phyloP scores from a whole-genome alignment of 768 basidiomycete genomes.

The Hydnomerulius pinastri region DNA sequence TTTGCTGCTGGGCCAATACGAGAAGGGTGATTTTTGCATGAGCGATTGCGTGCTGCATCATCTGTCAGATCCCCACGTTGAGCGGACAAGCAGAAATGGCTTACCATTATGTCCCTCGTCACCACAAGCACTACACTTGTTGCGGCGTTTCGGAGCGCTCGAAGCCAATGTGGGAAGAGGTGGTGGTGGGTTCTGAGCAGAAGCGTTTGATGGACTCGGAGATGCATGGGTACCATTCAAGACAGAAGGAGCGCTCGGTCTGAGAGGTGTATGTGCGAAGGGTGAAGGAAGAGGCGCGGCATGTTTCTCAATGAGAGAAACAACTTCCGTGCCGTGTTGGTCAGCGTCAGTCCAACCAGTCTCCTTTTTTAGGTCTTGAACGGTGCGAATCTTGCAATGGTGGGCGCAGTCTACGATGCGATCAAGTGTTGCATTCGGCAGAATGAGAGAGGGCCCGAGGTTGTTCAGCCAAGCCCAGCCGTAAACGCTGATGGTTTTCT shows the following conservation, averaged over 20 bases:
- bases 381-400: constrained; percentile 14
- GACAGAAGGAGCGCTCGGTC: background rate
- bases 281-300: background rate
- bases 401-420: constrained; percentile 29
- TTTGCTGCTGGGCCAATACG: no score
- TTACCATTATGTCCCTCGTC: constrained; percentile 9
- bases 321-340: background rate
- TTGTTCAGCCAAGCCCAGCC: constrained; percentile 6
- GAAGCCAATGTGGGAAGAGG: background rate
- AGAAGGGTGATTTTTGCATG: no score
- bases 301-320: background rate
- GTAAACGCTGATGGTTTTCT: constrained; percentile 3
- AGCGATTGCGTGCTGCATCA: no score
- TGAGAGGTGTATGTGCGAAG: background rate
- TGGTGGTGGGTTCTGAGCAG: background rate
- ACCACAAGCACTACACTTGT: constrained; percentile 6
- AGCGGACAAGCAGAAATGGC: no score
- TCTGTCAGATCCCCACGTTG: no score
- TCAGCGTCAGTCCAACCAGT: constrained; percentile 16
- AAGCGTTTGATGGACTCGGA: background rate
- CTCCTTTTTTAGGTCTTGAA: constrained; percentile 18
- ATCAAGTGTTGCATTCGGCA: constrained; percentile 13
- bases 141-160: background rate
- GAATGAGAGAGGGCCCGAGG: constrained; percentile 14
- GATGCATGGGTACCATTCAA: no score